These are phyloP conservation scores for Candida glucosophila DNA, from an alignment of 1,139 yeast species.

Conservation along the genomic window DNA sequence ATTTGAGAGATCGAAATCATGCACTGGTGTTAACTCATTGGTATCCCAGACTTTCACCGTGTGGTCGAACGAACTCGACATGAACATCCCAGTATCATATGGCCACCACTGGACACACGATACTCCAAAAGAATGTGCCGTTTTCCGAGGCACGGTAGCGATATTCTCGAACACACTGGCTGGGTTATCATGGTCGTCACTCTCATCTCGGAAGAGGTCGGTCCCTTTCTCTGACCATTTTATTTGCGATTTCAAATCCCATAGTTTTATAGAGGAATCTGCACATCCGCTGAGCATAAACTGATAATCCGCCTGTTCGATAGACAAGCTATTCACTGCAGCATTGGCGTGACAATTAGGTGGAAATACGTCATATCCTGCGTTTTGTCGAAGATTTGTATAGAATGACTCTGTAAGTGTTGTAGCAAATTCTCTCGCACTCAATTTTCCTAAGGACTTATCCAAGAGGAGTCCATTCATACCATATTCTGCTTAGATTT, in stretches of 20 bases:
- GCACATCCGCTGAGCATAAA: constrained; percentile 68
- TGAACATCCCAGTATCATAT: constrained; percentile 76
- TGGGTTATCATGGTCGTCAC: constrained; percentile 21
- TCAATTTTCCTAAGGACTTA: constrained; percentile 19
- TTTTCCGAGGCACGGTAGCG: constrained; percentile 43
- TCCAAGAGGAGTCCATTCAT: constrained; percentile 37
- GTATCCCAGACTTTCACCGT: constrained; percentile 81
- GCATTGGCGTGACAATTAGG: constrained; percentile 30
- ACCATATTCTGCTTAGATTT: too few relatives aligned
- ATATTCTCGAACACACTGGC: constrained; percentile 13
- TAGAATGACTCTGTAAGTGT: constrained; percentile 35
- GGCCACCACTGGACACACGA: constrained; percentile 87
- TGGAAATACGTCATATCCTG: constrained; percentile 24
- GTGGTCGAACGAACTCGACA: constrained; percentile 74
- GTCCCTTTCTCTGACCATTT: constrained; percentile 1
- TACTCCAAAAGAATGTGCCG: constrained; percentile 65
- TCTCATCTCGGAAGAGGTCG: constrained; percentile 18
- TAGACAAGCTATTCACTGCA: constrained; percentile 56
- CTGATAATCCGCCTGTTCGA: constrained; percentile 45
- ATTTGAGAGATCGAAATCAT: constrained; percentile 47
- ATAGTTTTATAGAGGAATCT: constrained; percentile 60
- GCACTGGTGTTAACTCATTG: constrained; percentile 51
- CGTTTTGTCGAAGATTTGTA: constrained; percentile 18
- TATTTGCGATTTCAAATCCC: constrained; percentile 32
- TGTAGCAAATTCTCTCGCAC: constrained; percentile 27